A percentile compares a stretch with the other conserved stretches of the same genome.
phyloP scores from a whole-genome alignment of 1,284 basidiomycete species.

The Butyriboletus appendiculatus region DNA sequence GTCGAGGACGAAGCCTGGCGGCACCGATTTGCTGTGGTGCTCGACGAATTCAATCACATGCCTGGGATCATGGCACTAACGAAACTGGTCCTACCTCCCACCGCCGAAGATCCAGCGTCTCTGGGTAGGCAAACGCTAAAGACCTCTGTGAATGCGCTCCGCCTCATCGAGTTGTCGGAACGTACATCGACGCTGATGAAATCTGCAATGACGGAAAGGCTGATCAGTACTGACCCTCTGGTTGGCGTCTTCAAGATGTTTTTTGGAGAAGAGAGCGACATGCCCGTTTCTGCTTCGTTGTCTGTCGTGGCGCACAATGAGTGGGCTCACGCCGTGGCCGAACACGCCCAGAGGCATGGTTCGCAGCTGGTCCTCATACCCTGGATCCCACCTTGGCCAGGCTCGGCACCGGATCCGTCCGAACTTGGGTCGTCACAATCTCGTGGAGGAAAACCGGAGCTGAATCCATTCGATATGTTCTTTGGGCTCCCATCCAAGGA shows the following conservation, averaged over 20 bases:
- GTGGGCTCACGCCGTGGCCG: slow-evolving; percentile 65
- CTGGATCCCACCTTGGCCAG: slow-evolving; percentile 56
- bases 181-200: slow-evolving; percentile 91
- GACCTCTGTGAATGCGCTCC: slow-evolving; percentile 64
- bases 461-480: slow-evolving; percentile 65
- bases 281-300: slow-evolving; percentile 70
- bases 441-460: slow-evolving; percentile 16
- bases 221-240: slow-evolving; percentile 78
- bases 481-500: slow-evolving; percentile 45
- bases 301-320: slow-evolving; percentile 69
- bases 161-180: slow-evolving; percentile 89
- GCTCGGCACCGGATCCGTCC: slow-evolving; percentile 14
- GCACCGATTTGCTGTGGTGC: slow-evolving; percentile 72
- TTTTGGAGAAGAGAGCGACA: slow-evolving; percentile 77
- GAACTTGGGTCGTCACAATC: slow-evolving; percentile 29
- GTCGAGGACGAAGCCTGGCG: slow-evolving; percentile 21
- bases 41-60: slow-evolving; percentile 91
- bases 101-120: slow-evolving; percentile 18
- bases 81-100: slow-evolving; percentile 49
- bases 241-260: slow-evolving; percentile 87
- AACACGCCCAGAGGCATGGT: slow-evolving; percentile 59
- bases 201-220: slow-evolving; percentile 72
- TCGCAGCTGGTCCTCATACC: slow-evolving; percentile 85
- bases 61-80: slow-evolving; percentile 71
- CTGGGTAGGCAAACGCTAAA: slow-evolving; percentile 12